These are phyloP conservation scores for Veloporphyrellus conicus DNA, from an alignment of 1,284 basidiomycete species.

Conservation along the genomic window DNA sequence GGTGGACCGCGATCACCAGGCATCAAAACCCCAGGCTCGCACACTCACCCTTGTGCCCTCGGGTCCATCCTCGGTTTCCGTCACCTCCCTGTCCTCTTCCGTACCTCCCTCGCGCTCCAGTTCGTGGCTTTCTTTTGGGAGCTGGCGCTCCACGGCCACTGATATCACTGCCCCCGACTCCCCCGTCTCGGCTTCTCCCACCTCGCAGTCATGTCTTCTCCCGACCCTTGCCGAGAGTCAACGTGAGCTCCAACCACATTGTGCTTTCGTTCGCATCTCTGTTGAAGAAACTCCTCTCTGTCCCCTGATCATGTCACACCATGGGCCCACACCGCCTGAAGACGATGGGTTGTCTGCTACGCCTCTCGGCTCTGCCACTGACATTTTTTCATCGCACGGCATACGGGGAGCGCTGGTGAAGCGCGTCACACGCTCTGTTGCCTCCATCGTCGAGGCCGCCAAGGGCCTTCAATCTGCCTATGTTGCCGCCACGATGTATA, in stretches of 20 bases:
- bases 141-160: slow-evolving; percentile 43
- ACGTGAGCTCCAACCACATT: slow-evolving; percentile 26
- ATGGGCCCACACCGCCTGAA: neutral
- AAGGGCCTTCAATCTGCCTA: slow-evolving; percentile 56
- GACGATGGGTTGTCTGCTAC: neutral
- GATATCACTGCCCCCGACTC: slow-evolving; percentile 38
- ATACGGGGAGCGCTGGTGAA: slow-evolving; percentile 23
- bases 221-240: slow-evolving; percentile 25
- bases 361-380: neutral
- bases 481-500: slow-evolving; percentile 49
- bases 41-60: slow-evolving; percentile 33
- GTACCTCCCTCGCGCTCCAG: slow-evolving; percentile 42
- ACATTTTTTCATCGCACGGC: slow-evolving; percentile 5
- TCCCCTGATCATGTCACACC: slow-evolving; percentile 9
- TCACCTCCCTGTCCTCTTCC: slow-evolving; percentile 32
- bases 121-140: slow-evolving; percentile 56
- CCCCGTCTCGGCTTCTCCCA: slow-evolving; percentile 28
- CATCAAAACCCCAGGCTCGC: slow-evolving; percentile 23
- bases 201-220: slow-evolving; percentile 23
- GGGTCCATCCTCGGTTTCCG: slow-evolving; percentile 28
- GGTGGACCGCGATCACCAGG: slow-evolving; percentile 16
- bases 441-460: slow-evolving; percentile 48
- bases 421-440: slow-evolving; percentile 42
- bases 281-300: slow-evolving; percentile 29
- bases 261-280: slow-evolving; percentile 27